Evolutionary conservation across 352 stramenopile species (phyloP).

Genomic region (Globisporangium sylvaticum): DNA sequence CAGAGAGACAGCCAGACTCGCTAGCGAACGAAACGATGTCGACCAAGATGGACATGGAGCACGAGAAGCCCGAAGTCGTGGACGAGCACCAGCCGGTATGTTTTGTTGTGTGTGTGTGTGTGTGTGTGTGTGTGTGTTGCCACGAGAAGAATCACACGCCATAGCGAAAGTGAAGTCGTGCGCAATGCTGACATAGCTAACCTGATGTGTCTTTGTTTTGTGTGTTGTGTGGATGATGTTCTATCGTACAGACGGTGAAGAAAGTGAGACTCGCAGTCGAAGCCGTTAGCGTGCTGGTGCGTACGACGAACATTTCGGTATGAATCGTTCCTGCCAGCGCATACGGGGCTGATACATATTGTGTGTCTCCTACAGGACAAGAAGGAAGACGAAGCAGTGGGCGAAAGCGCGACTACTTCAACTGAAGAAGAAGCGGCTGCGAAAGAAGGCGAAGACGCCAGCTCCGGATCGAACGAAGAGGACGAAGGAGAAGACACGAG

Average conservation of each 20-base stretch:
- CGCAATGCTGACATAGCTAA: not conserved
- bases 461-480: conserved; percentile 8
- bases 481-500: conserved; percentile 15
- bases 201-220: not conserved
- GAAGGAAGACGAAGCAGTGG: conserved; percentile 4
- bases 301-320: not conserved
- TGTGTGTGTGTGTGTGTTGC: not conserved
- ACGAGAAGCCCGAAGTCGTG: conserved; percentile 70
- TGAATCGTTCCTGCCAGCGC: conserved; percentile 33
- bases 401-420: not conserved
- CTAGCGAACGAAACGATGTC: conserved; percentile 32
- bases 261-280: conserved; percentile 54
- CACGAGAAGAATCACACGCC: not conserved
- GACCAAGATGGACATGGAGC: conserved; percentile 59
- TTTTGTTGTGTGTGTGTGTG: not conserved
- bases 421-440: not conserved
- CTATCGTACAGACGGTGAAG: conserved; percentile 42
- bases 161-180: not conserved
- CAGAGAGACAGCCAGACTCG: not conserved
- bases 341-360: not conserved
- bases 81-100: conserved; percentile 60
- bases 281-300: conserved; percentile 40
- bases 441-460: not conserved
- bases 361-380: conserved; percentile 6
- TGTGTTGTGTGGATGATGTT: not conserved